Base-by-base conservation (phyloP, 2,329 filamentous ascomycete species). In the Fusarium papillatum region DNA sequence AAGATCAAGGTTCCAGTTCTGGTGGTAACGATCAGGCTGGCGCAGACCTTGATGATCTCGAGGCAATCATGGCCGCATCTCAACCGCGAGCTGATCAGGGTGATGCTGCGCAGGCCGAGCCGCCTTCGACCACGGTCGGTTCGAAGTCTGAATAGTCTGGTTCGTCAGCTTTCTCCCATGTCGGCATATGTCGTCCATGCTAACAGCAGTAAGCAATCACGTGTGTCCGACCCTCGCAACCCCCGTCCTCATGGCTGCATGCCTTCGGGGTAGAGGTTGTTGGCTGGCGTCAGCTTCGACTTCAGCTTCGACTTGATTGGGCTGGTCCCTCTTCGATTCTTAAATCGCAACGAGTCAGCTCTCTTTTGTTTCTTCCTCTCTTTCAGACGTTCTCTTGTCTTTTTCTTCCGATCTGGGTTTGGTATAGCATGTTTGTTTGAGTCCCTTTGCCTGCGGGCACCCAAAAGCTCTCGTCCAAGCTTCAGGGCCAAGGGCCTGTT, bases 61-160 rank as follows among this genome's bases (percentile, higher is more conserved):
- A 70, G 16, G 22, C 13, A 34, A 16, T 16, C 11, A 70, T 76
- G 74, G 66, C 60, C 3, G 26, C 36, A 13, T 61, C 53, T 39
- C 46, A 26, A 24, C 17, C 38, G 24, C 7, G 17, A 22, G 13
- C 55, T 43, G 9, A 13, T 17, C 17, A 57, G 14, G n/a, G 34
- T 14, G 38, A 7, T 48, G 41, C 8, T 19, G 5, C 36, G 16
- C 48, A 53, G 24, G 34, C 34, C 34, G 34, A 36, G 34, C 11
- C 34, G 34, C 34, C 34, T 36, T 36, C 34, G 34, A 36, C 34
- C 34, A 36, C 34, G 34, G 34, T 38, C 64, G 75, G 71, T 50
- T 50, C 71, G n/a, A 55, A 38, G 16, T 69, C 70, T 24, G 10
- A 66, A 5, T 61, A 55, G 14, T 17, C 14, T 22, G 7, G 38